Evolutionary conservation across 2,329 filamentous ascomycete species (phyloP).

Genomic region (Zasmidium citrigriseum): DNA sequence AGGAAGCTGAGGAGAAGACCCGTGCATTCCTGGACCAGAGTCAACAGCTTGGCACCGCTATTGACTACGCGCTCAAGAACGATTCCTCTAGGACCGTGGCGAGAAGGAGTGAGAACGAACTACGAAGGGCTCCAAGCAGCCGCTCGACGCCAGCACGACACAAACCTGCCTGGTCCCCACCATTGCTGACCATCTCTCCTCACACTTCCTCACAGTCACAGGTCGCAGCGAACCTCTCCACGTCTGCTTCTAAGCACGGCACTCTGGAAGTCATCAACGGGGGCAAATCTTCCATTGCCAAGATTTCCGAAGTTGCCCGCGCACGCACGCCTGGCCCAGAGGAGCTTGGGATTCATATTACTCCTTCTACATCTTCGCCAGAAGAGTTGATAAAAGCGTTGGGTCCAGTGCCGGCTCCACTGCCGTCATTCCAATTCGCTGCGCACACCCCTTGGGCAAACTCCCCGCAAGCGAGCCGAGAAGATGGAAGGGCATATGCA

Average conservation of each 20-base stretch:
- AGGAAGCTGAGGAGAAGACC: constrained; percentile 11
- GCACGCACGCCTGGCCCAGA: constrained; percentile 18
- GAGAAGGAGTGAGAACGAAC: not conserved
- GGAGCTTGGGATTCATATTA: constrained; percentile 21
- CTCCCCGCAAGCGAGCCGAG: not conserved
- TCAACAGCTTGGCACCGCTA: constrained; percentile 5
- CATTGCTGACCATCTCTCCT: not conserved
- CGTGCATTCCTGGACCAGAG: constrained; percentile 14
- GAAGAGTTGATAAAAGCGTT: constrained; percentile 26
- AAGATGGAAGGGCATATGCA: not conserved
- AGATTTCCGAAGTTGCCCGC: constrained; percentile 18
- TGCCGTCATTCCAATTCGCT: not conserved
- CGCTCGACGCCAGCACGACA: constrained; percentile 4
- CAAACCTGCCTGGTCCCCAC: constrained; percentile 2
- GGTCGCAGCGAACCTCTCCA: not conserved
- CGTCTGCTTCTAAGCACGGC: not conserved
- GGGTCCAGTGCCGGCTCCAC: constrained; percentile 20
- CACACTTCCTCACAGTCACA: not conserved
- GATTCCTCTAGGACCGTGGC: constrained; percentile 7
- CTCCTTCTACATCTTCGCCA: constrained; percentile 21
- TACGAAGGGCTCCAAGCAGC: not conserved
- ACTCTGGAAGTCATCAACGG: constrained; percentile 13
- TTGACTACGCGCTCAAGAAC: constrained; percentile 10
- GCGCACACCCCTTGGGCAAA: not conserved
- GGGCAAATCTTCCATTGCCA: constrained; percentile 12